Evolutionary conservation across 1,284 basidiomycete genomes (phyloP).

Genomic region (Pyrrhoderma lamaoense): DNA sequence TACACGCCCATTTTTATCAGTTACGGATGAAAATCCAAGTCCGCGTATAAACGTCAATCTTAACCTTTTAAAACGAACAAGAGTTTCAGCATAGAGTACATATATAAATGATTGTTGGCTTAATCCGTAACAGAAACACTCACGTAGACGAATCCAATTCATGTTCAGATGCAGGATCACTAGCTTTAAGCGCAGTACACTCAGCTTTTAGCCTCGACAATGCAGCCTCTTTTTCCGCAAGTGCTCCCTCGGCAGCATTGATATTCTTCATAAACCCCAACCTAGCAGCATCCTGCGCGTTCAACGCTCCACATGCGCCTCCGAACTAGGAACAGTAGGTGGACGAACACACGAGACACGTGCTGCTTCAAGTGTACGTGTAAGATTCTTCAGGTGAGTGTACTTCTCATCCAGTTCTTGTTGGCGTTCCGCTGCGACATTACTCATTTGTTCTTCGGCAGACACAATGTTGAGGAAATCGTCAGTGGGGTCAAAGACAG

Average conservation of each 20-base stretch:
- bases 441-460: slow-evolving; percentile 58
- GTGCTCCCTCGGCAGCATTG: slow-evolving; percentile 57
- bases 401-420: slow-evolving; percentile 61
- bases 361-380: slow-evolving; percentile 58
- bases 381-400: slow-evolving; percentile 34
- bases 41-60: slow-evolving; percentile 60
- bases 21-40: slow-evolving; percentile 60
- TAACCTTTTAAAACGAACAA: slow-evolving; percentile 34
- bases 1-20: slow-evolving; percentile 42
- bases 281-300: slow-evolving; percentile 55
- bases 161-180: slow-evolving; percentile 65
- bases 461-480: slow-evolving; percentile 66
- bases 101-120: not conserved
- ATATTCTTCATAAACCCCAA: slow-evolving; percentile 68
- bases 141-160: slow-evolving; percentile 64
- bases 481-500: slow-evolving; percentile 65
- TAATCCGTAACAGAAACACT: slow-evolving; percentile 26
- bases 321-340: slow-evolving; percentile 55
- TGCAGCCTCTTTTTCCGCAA: slow-evolving; percentile 62
- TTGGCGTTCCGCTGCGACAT: slow-evolving; percentile 45
- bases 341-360: slow-evolving; percentile 65
- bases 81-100: not conserved
- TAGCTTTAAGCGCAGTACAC: slow-evolving; percentile 48
- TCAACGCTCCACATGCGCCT: slow-evolving; percentile 52
- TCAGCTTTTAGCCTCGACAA: slow-evolving; percentile 59